phyloP scores from a whole-genome alignment of 2,329 filamentous ascomycete species.

The Zymoseptoria crescenta region DNA sequence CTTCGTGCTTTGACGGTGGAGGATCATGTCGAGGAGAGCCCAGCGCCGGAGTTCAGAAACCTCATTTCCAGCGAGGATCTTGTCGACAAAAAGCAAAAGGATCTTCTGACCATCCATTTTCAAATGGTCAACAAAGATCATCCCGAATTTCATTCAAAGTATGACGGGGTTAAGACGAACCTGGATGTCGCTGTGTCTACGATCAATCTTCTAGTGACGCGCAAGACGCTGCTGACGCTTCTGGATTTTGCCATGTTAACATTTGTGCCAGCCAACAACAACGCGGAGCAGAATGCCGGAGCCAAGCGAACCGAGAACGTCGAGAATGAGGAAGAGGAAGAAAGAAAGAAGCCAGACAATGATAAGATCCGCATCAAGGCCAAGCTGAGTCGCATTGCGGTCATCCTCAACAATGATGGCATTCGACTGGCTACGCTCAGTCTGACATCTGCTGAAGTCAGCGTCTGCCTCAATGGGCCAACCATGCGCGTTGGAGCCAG shows the following conservation, averaged over 20 bases:
- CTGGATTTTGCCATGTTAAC: conserved; percentile 91
- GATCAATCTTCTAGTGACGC: conserved; percentile 90
- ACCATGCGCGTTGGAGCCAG: conserved; percentile 82
- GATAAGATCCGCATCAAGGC: conserved; percentile 84
- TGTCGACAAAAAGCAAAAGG: conserved; percentile 60
- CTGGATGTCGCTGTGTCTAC: conserved; percentile 86
- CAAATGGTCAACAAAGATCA: conserved; percentile 82
- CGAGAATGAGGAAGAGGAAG: conserved; percentile 26
- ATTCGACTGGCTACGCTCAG: conserved; percentile 88
- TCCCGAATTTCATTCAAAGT: conserved; percentile 85
- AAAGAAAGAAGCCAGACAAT: conserved; percentile 43
- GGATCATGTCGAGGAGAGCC: conserved; percentile 84
- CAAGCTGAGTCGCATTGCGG: conserved; percentile 82
- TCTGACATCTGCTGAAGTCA: conserved; percentile 84
- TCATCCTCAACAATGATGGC: conserved; percentile 96
- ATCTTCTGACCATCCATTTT: conserved; percentile 83
- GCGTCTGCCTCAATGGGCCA: conserved; percentile 76
- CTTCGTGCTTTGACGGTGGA: conserved; percentile 82
- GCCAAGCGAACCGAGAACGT: conserved; percentile 19
- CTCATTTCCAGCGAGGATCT: conserved; percentile 88
- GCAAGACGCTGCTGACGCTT: conserved; percentile 83
- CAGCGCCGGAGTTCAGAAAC: conserved; percentile 85
- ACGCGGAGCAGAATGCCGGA: conserved; percentile 11
- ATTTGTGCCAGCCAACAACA: conserved; percentile 51
- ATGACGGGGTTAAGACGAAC: conserved; percentile 89